These are phyloP conservation scores for Penicillium cataractarum DNA, from an alignment of 495 filamentous ascomycete genomes.

Conservation along the genomic window DNA sequence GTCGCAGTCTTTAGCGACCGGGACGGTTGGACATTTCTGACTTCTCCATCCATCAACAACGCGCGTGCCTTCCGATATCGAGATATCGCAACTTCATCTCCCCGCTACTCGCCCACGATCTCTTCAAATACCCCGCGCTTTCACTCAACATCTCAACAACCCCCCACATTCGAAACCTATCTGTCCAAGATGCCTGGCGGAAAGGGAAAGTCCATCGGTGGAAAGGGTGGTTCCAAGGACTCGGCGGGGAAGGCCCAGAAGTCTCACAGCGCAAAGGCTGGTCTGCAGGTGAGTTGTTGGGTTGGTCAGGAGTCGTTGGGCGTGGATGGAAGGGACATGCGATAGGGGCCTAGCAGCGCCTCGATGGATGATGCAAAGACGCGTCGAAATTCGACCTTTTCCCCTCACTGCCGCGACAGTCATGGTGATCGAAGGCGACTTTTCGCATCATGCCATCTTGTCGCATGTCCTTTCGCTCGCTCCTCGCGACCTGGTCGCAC, in stretches of 20 bases:
- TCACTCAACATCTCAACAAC: slow-evolving; percentile 29
- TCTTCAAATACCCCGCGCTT: slow-evolving; percentile 33
- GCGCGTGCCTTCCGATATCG: slow-evolving; percentile 39
- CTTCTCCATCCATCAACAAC: slow-evolving; percentile 57
- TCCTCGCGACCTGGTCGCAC: not conserved
- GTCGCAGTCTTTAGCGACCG: slow-evolving; percentile 44
- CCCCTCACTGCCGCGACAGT: slow-evolving; percentile 18
- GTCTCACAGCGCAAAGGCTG: slow-evolving; percentile 97
- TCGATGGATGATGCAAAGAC: slow-evolving; percentile 18
- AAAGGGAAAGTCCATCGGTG: slow-evolving; percentile 93
- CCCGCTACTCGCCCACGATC: slow-evolving; percentile 14
- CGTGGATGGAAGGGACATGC: slow-evolving; percentile 10
- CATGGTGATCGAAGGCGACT: slow-evolving; percentile 1
- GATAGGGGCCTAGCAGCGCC: slow-evolving; percentile 17
- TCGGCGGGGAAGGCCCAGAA: slow-evolving; percentile 86
- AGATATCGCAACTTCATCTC: slow-evolving; percentile 1
- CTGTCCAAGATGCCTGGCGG: slow-evolving; percentile 70
- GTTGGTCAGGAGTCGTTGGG: not conserved
- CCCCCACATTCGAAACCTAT: slow-evolving; percentile 19
- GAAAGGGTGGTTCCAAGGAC: slow-evolving; percentile 84
- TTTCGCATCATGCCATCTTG: not conserved
- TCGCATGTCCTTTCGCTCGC: slow-evolving; percentile 19
- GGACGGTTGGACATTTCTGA: slow-evolving; percentile 50
- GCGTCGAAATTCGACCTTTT: slow-evolving; percentile 24
- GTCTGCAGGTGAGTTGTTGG: slow-evolving; percentile 83